Evolutionary conservation across 345 rosid genomes (phyloP).

Genomic region (Toxicodendron radicans): DNA sequence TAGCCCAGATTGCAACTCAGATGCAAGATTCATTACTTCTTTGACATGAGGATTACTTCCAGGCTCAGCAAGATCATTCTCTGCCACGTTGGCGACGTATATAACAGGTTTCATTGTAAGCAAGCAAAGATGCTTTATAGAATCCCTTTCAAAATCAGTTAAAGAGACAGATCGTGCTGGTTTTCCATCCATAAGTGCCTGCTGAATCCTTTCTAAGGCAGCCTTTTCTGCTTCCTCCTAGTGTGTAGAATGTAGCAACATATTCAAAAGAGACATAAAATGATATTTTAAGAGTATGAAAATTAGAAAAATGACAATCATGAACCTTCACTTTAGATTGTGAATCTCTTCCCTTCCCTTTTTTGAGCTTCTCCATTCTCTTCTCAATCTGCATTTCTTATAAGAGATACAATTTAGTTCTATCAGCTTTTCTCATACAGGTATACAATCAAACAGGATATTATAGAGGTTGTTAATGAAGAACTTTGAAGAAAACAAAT

Average conservation of each 20-base stretch:
- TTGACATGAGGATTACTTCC: slow-evolving; percentile 59
- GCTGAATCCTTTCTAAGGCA: slow-evolving; percentile 72
- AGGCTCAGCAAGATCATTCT: slow-evolving; percentile 74
- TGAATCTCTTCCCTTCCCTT: slow-evolving; percentile 76
- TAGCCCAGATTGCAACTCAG: slow-evolving; percentile 78
- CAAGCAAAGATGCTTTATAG: slow-evolving; percentile 86
- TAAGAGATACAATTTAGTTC: slow-evolving; percentile 38
- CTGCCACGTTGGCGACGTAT: slow-evolving; percentile 90
- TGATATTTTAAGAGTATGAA: no score
- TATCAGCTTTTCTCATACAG: slow-evolving; percentile 27
- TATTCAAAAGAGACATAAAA: background rate
- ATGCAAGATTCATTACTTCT: slow-evolving; percentile 74
- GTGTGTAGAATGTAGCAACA: slow-evolving; percentile 14
- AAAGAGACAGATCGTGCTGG: slow-evolving; percentile 85
- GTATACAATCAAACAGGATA: background rate
- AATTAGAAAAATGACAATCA: background rate
- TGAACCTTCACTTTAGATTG: slow-evolving; percentile 76
- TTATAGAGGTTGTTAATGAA: background rate
- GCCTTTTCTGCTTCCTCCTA: slow-evolving; percentile 90
- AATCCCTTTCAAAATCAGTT: slow-evolving; percentile 71
- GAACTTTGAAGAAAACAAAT: background rate
- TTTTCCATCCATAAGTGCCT: slow-evolving; percentile 84
- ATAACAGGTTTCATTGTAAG: slow-evolving; percentile 93
- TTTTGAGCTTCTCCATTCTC: slow-evolving; percentile 82
- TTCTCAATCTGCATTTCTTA: slow-evolving; percentile 81